These are phyloP conservation scores for Dryas alaskensis DNA, from an alignment of 306 rosid species.

Conservation along the genomic window DNA sequence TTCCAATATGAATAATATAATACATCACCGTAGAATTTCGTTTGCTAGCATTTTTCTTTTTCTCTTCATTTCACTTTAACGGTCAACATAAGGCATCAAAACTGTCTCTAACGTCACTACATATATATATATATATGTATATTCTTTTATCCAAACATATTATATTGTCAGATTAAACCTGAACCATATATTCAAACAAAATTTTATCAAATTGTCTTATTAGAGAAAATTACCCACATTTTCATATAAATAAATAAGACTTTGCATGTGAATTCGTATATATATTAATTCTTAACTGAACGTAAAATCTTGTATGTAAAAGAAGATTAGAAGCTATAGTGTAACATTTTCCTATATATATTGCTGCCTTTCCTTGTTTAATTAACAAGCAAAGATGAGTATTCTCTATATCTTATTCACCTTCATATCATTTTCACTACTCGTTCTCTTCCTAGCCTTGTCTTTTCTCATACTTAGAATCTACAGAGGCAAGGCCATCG, in stretches of 20 bases:
- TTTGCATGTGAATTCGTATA: too few species aligned
- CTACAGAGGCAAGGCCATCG: conserved; percentile 51
- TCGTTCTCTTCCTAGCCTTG: conserved; percentile 28
- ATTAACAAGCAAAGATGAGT: conserved; percentile 24
- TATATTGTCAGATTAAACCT: too few species aligned
- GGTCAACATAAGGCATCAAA: background rate
- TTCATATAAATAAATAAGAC: too few species aligned
- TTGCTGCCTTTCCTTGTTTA: background rate
- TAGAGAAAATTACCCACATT: too few species aligned
- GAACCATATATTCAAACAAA: too few species aligned
- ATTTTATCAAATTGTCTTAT: too few species aligned
- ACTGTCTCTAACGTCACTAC: too few species aligned
- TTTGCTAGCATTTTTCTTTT: background rate
- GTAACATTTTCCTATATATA: background rate
- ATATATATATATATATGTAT: too few species aligned
- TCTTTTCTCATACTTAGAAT: conserved; percentile 30
- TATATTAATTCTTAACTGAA: too few species aligned
- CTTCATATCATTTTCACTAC: conserved; percentile 26
- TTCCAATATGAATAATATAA: background rate
- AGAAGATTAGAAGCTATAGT: background rate
- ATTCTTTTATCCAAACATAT: too few species aligned
- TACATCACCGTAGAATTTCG: background rate
- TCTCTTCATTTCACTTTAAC: background rate
- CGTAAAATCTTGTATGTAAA: too few species aligned
- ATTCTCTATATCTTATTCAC: conserved; percentile 34